Percentiles rank a stretch among this genome's conserved stretches.
phyloP scores from a whole-genome alignment of 164 flowering plant genomes.

The Nymphaea colorata region DNA sequence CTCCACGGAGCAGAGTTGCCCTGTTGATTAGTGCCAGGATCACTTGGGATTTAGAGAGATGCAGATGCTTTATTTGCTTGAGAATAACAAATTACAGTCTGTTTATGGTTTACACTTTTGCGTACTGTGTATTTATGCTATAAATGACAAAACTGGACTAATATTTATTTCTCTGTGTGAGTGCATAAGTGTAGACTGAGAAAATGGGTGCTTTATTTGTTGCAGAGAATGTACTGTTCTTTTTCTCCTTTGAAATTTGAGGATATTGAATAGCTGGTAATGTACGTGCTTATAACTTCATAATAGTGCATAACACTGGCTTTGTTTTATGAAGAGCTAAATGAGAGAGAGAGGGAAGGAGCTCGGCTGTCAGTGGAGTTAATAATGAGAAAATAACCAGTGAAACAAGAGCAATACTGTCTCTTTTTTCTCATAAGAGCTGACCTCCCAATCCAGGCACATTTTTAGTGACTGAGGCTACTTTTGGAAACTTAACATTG shows the following conservation, averaged over 20 bases:
- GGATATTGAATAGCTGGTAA: no score
- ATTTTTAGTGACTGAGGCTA: conserved; percentile 1
- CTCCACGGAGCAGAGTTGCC: neutral
- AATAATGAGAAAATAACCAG: conserved; percentile 41
- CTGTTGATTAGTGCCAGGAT: neutral
- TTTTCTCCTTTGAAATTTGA: no score
- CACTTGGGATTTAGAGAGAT: conserved; percentile 2
- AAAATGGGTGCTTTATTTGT: conserved; percentile 15
- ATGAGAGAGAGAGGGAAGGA: neutral
- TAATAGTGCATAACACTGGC: no score
- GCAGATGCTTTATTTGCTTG: neutral
- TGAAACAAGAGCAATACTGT: conserved; percentile 22
- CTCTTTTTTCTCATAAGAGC: conserved; percentile 20
- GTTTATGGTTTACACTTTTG: no score
- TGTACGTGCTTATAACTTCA: no score
- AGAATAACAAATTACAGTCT: no score
- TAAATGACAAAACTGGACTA: neutral
- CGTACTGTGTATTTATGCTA: no score
- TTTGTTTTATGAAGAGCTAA: no score
- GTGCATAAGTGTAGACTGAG: neutral
- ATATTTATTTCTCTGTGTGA: neutral
- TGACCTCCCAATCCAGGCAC: conserved; percentile 11
- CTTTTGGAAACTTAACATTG: conserved; percentile 1
- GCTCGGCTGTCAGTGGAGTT: conserved; percentile 15
- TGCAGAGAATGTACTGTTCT: neutral